Conservation (phyloP, 225 moss, liverwort and hornwort genomes). For the Climacium dendroides region DNA sequence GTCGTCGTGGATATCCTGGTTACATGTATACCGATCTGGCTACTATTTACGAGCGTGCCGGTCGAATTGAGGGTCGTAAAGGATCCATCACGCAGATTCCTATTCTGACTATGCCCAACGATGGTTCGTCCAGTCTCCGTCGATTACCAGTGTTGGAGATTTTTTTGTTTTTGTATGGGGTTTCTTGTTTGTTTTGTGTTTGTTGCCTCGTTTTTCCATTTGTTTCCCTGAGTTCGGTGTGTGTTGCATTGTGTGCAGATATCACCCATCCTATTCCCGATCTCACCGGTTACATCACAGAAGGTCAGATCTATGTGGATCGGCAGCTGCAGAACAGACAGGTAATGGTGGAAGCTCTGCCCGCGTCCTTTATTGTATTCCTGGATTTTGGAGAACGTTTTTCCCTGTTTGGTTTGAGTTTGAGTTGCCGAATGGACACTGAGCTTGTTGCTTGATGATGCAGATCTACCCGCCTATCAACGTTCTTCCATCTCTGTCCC, state of each 20-base stretch:
- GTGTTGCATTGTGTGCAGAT: constrained; percentile 28
- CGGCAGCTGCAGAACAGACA: constrained; percentile 83
- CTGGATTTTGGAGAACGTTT: background rate
- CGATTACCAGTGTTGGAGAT: no score
- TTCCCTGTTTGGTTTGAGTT: background rate
- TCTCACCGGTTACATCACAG: constrained; percentile 88
- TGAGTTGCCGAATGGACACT: background rate
- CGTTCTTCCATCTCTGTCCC: constrained; percentile 82
- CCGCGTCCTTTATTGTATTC: background rate
- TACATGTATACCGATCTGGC: constrained; percentile 98
- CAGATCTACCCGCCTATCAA: constrained; percentile 97
- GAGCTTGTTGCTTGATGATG: background rate
- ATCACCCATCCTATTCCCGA: constrained; percentile 96
- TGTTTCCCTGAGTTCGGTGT: background rate
- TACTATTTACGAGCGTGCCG: constrained; percentile 89
- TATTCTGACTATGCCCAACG: constrained; percentile 88
- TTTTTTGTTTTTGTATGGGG: no score
- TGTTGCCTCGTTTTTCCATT: background rate
- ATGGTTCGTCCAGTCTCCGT: constrained; percentile 10
- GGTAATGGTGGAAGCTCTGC: constrained; percentile 2
- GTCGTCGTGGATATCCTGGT: constrained; percentile 95
- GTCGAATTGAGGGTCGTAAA: constrained; percentile 88
- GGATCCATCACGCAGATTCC: constrained; percentile 96
- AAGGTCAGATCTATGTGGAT: constrained; percentile 88
- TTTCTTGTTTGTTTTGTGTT: background rate